These are phyloP conservation scores for Leucosporidium yakuticum DNA, from an alignment of 768 basidiomycete genomes.

Conservation along the genomic window DNA sequence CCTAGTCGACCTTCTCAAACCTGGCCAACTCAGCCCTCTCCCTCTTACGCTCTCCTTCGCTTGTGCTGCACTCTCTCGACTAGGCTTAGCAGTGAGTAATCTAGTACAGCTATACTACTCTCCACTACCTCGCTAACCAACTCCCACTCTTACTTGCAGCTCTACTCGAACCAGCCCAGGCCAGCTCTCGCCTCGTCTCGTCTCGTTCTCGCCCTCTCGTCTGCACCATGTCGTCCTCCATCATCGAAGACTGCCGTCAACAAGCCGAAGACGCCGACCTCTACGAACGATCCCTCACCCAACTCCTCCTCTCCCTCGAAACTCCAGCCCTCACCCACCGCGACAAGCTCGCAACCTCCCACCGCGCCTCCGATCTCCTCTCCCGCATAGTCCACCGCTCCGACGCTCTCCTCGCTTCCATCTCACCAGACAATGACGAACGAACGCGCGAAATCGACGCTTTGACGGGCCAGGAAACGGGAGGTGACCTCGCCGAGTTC, in stretches of 20 bases:
- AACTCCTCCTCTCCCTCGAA: conserved; percentile 57
- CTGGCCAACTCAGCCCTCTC: too few relatives aligned
- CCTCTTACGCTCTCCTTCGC: too few relatives aligned
- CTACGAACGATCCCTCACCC: conserved; percentile 78
- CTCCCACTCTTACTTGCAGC: too few relatives aligned
- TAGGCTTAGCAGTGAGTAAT: too few relatives aligned
- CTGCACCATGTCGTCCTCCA: conserved; percentile 47
- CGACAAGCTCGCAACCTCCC: conserved; percentile 59
- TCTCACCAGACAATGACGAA: conserved; percentile 21
- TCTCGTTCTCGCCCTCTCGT: background rate
- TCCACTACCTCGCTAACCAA: too few relatives aligned
- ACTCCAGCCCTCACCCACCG: conserved; percentile 27
- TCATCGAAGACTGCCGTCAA: conserved; percentile 88
- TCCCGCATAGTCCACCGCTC: conserved; percentile 60
- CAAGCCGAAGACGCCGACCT: conserved; percentile 94
- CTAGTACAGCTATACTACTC: too few relatives aligned
- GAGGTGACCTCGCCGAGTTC: conserved; percentile 75
- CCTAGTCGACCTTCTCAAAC: too few relatives aligned
- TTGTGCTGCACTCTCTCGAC: too few relatives aligned
- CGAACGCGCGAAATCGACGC: conserved; percentile 34
- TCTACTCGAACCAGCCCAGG: too few relatives aligned
- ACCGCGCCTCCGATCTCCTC: conserved; percentile 84
- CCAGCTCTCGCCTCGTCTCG: too few relatives aligned
- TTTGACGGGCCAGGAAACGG: conserved; percentile 28
- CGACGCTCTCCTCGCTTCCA: conserved; percentile 13